Evolutionary conservation across 2,329 filamentous ascomycete species (phyloP).

Genomic region (Pseudocercospora musae): DNA sequence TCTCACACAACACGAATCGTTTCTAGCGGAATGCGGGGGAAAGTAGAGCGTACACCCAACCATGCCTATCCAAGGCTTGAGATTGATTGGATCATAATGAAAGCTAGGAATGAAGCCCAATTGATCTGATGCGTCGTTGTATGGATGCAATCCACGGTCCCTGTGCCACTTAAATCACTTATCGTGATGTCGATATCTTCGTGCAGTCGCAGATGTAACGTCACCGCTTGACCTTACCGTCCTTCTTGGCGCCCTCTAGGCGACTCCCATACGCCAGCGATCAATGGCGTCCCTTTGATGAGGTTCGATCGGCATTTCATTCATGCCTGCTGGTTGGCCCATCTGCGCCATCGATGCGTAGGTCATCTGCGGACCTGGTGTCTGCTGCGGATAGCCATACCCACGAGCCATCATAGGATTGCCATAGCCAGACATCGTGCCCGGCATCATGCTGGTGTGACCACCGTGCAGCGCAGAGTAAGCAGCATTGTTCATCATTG

Average conservation of each 20-base stretch:
- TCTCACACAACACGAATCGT: not conserved
- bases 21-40: not conserved
- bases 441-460: slow-evolving; percentile 1
- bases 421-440: not conserved
- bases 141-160: not conserved
- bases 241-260: not conserved
- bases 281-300: slow-evolving; percentile 1
- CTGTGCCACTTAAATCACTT: not conserved
- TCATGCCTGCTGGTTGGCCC: not conserved
- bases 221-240: not conserved
- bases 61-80: not conserved
- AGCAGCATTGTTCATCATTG: slow-evolving; percentile 17
- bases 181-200: not conserved
- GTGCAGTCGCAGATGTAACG: not conserved
- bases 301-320: not conserved
- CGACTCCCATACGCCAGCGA: slow-evolving; percentile 1
- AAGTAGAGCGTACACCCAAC: not conserved
- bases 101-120: not conserved
- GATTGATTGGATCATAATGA: not conserved
- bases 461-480: slow-evolving; percentile 19
- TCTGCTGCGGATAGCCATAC: slow-evolving; percentile 1
- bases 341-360: not conserved
- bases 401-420: not conserved
- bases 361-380: not conserved
- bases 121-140: not conserved